Conservation (phyloP, 2,329 filamentous ascomycete genomes). For the Pseudopyricularia cyperi region DNA sequence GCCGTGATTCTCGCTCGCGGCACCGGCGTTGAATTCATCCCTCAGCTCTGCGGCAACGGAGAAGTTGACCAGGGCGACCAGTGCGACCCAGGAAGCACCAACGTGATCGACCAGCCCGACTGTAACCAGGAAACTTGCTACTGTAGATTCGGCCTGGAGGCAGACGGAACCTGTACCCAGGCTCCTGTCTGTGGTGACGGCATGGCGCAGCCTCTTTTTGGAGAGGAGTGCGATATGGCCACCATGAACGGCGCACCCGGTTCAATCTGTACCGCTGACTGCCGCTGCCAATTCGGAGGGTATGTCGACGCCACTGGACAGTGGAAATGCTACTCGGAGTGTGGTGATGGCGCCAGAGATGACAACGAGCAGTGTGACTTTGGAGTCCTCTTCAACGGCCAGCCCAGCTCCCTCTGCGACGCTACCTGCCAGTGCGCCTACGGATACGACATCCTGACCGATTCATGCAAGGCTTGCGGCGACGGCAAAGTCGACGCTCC, state of each 20-base stretch:
- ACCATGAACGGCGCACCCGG: slow-evolving; percentile 15
- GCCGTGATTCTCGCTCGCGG: neutral
- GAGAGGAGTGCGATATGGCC: slow-evolving; percentile 27
- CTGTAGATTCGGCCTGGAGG: neutral
- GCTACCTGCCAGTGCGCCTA: neutral
- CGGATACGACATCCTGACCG: neutral
- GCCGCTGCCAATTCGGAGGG: slow-evolving; percentile 20
- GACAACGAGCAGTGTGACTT: neutral
- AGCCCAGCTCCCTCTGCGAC: neutral
- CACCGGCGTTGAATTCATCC: neutral
- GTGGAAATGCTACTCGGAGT: neutral
- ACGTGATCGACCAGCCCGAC: no score
- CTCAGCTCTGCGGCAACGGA: neutral
- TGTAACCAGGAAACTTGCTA: neutral
- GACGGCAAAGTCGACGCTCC: neutral
- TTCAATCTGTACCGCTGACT: slow-evolving; percentile 22
- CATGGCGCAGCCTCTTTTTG: slow-evolving; percentile 15
- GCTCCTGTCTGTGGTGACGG: slow-evolving; percentile 22
- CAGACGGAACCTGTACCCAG: neutral
- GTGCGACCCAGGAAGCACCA: neutral
- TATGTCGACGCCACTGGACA: neutral
- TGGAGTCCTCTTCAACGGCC: neutral
- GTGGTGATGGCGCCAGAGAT: neutral
- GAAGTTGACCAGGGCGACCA: neutral
- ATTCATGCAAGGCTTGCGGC: neutral